phyloP scores from a whole-genome alignment of 129 eudicot genomes.

The Pseudognaphalium luteoalbum region DNA sequence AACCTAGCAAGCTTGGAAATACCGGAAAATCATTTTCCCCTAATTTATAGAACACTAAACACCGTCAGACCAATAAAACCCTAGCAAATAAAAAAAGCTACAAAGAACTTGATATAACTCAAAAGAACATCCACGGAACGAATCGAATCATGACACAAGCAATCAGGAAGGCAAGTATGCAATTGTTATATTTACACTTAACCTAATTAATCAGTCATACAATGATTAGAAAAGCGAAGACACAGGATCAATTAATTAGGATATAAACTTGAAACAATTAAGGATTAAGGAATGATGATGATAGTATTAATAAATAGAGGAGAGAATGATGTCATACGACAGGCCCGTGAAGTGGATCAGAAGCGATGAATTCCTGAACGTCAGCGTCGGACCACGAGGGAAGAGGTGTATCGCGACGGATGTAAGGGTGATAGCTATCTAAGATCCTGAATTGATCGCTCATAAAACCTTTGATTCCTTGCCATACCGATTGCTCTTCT shows the following conservation, averaged over 20 bases:
- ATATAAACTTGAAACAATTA: not conserved
- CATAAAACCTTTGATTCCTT: slow-evolving; percentile 43
- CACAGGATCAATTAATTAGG: not conserved
- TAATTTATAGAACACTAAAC: not conserved
- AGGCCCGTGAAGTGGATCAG: slow-evolving; percentile 82
- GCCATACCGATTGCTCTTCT: slow-evolving; percentile 23
- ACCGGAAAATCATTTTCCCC: slow-evolving; percentile 6
- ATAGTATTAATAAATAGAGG: not conserved
- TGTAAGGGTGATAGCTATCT: slow-evolving; percentile 49
- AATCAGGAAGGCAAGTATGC: slow-evolving; percentile 2
- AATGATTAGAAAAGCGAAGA: not conserved
- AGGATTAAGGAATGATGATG: not conserved
- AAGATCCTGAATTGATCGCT: slow-evolving; percentile 50
- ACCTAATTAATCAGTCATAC: slow-evolving; percentile 14
- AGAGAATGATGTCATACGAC: slow-evolving; percentile 21
- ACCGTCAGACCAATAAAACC: not conserved
- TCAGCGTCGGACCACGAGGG: slow-evolving; percentile 65
- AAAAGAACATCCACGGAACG: not conserved
- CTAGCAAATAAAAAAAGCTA: not conserved
- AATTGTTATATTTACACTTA: not conserved
- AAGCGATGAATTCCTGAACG: slow-evolving; percentile 63
- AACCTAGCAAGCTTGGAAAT: not conserved
- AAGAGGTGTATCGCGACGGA: slow-evolving; percentile 54
- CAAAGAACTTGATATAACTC: not conserved
- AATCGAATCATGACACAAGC: not conserved